Evolutionary conservation across 768 basidiomycete species (phyloP).

Genomic region (Agrocybe chaxingu): DNA sequence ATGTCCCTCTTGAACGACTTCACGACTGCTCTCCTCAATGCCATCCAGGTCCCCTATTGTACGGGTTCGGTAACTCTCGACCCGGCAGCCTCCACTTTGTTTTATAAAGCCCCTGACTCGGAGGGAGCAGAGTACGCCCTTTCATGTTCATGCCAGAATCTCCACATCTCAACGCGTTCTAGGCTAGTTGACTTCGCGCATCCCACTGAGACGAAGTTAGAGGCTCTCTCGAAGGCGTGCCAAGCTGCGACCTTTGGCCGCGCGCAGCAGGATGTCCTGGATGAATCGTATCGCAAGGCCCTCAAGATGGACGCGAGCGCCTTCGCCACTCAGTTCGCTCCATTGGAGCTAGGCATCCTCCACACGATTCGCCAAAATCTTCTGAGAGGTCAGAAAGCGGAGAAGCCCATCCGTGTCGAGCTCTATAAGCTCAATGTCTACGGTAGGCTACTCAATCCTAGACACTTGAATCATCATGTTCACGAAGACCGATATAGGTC

Average conservation of each 20-base stretch:
- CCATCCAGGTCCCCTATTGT: conserved; percentile 7
- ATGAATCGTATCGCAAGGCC: conserved; percentile 25
- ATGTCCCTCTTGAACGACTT: background rate
- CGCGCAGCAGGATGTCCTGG: conserved; percentile 20
- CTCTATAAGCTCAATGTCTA: conserved; percentile 37
- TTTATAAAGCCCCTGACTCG: conserved; percentile 2
- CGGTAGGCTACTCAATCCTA: conserved; percentile 19
- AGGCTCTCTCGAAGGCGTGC: conserved; percentile 15
- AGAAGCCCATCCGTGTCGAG: conserved; percentile 20
- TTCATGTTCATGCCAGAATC: background rate
- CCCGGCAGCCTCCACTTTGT: conserved; percentile 3
- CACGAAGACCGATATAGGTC: conserved; percentile 18
- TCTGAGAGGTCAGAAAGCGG: conserved; percentile 8
- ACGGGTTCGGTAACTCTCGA: conserved; percentile 11
- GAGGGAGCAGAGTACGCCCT: conserved; percentile 1
- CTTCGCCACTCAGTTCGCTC: conserved; percentile 18
- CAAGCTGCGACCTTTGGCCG: conserved; percentile 23
- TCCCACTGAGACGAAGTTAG: conserved; percentile 4
- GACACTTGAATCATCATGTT: background rate
- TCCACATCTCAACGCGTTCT: background rate
- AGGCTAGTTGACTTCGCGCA: conserved; percentile 33
- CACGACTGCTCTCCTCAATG: background rate
- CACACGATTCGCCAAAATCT: conserved; percentile 11
- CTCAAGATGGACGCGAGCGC: conserved; percentile 18
- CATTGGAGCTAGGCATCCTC: conserved; percentile 8